Percentiles rank a stretch among this genome's conserved stretches.
phyloP scores from a whole-genome alignment of 2,329 filamentous ascomycete genomes.

The Pestalotiopsis sp. region DNA sequence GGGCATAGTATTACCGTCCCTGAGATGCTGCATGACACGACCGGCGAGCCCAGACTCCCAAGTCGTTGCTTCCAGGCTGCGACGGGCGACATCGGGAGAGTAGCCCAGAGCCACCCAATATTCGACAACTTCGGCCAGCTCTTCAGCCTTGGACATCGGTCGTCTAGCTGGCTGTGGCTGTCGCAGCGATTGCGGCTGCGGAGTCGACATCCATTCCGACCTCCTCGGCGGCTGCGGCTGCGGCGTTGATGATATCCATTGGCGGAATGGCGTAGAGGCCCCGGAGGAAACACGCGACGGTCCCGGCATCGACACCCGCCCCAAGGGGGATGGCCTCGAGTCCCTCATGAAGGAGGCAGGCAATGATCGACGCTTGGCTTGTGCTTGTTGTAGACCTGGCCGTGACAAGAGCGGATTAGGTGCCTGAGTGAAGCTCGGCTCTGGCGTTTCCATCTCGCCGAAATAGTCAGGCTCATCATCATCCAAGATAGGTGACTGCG shows the following conservation, averaged over 20 bases:
- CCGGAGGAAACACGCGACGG: not conserved
- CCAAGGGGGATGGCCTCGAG: not conserved
- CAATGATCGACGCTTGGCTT: conserved; percentile 6
- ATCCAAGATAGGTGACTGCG: conserved; percentile 10
- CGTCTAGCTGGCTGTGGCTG: not conserved
- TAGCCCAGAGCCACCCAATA: conserved; percentile 12
- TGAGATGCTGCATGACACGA: conserved; percentile 7
- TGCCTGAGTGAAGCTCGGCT: not conserved
- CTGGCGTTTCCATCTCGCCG: conserved; percentile 1
- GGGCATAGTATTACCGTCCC: conserved; percentile 7
- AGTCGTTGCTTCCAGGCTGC: conserved; percentile 11
- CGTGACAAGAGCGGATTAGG: conserved; percentile 5
- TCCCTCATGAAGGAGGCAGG: not conserved
- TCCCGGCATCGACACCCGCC: not conserved
- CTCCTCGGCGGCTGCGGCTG: not conserved
- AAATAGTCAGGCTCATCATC: conserved; percentile 16
- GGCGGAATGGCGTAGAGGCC: not conserved
- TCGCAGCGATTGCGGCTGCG: not conserved
- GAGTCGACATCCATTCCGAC: not conserved
- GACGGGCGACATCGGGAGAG: conserved; percentile 6
- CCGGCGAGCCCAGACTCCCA: conserved; percentile 11
- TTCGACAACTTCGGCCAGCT: conserved; percentile 8
- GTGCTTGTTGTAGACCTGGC: not conserved
- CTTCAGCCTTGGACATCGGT: conserved; percentile 4
- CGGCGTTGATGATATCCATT: not conserved